Conservation (phyloP, 306 rosid species). For the Corylus heterophylla region DNA sequence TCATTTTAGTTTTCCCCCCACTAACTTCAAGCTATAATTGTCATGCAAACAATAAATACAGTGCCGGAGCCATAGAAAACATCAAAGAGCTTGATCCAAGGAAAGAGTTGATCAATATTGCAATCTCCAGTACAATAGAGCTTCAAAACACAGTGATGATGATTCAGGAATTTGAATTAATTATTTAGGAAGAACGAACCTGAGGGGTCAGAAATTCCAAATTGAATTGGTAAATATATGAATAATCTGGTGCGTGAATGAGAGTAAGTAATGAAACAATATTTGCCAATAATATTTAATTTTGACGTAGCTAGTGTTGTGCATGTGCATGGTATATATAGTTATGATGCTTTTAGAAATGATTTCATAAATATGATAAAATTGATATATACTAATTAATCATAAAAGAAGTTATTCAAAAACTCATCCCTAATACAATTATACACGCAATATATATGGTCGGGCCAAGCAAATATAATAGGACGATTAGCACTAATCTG, state of each 20-base stretch:
- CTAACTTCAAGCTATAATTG: slow-evolving; percentile 13
- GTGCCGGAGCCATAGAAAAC: not conserved
- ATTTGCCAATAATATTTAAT: too few relatives aligned
- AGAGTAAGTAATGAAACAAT: too few relatives aligned
- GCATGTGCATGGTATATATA: too few relatives aligned
- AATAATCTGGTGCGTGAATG: too few relatives aligned
- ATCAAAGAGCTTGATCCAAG: slow-evolving; percentile 2
- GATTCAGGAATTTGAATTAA: not conserved
- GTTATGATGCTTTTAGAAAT: too few relatives aligned
- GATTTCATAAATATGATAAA: too few relatives aligned
- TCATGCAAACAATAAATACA: not conserved
- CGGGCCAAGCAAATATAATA: not conserved
- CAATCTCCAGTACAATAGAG: not conserved
- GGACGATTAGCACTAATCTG: not conserved
- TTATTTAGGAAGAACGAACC: not conserved
- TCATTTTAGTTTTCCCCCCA: not conserved
- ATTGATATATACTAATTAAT: not conserved
- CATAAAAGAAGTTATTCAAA: not conserved
- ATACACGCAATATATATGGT: not conserved
- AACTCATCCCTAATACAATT: not conserved
- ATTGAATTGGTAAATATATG: not conserved
- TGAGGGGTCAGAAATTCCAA: not conserved
- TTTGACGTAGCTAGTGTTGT: too few relatives aligned
- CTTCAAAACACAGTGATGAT: slow-evolving; percentile 4
- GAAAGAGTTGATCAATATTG: not conserved